These are phyloP conservation scores for Blastocladiella britannica DNA, from an alignment of 192 early-diverging fungal genomes.

Conservation along the genomic window DNA sequence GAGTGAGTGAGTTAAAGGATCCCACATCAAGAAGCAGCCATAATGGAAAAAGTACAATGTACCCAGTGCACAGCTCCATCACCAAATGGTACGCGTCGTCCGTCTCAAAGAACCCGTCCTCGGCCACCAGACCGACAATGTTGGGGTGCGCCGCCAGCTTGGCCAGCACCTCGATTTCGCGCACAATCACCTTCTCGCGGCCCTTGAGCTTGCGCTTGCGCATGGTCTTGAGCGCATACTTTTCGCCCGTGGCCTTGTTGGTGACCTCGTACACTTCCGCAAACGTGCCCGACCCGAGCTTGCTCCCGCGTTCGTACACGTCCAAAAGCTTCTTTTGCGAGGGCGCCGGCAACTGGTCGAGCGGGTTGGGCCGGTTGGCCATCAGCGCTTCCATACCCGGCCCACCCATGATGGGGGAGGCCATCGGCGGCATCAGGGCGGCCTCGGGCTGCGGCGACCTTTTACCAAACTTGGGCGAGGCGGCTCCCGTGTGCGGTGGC, in stretches of 20 bases:
- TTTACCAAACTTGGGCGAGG: too few species aligned
- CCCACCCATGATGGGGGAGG: too few species aligned
- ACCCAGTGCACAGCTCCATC: not conserved
- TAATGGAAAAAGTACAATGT: too few species aligned
- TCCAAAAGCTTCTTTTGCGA: not conserved
- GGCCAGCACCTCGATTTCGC: not conserved
- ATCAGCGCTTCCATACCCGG: too few species aligned
- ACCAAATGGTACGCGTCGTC: not conserved
- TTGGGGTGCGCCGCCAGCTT: not conserved
- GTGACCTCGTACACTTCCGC: slow-evolving; percentile 60
- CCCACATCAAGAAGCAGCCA: too few species aligned
- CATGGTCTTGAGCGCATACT: slow-evolving; percentile 66
- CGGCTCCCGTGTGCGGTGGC: too few species aligned
- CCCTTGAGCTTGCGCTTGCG: slow-evolving; percentile 1
- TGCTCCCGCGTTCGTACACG: not conserved
- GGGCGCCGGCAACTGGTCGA: too few species aligned
- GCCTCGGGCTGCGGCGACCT: too few species aligned
- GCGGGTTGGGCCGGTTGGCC: too few species aligned
- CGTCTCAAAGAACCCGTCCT: not conserved
- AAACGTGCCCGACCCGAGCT: slow-evolving; percentile 62
- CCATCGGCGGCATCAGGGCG: too few species aligned
- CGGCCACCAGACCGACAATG: not conserved
- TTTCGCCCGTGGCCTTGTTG: slow-evolving; percentile 28
- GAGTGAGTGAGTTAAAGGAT: too few species aligned
- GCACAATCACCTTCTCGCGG: not conserved